These are phyloP conservation scores for Circinella minor DNA, from an alignment of 371 early-diverging fungal genomes.

Conservation along the genomic window DNA sequence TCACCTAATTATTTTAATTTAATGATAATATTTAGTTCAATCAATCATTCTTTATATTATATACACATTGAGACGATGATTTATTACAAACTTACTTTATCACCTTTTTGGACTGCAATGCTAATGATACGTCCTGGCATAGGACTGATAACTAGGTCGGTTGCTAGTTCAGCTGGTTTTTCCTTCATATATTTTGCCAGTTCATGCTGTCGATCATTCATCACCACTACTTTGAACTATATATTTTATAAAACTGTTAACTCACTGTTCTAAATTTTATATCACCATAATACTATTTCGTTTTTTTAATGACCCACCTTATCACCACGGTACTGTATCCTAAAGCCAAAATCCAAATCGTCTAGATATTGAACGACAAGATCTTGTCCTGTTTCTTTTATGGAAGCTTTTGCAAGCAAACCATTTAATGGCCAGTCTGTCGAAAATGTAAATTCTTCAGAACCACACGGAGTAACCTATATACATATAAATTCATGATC, in stretches of 20 bases:
- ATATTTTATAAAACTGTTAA: background rate
- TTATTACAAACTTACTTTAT: slow-evolving; percentile 49
- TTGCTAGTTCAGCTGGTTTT: slow-evolving; percentile 73
- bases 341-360: slow-evolving; percentile 73
- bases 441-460: slow-evolving; percentile 47
- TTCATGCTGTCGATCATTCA: slow-evolving; percentile 64
- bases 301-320: slow-evolving; percentile 51
- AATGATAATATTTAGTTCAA: too few relatives aligned
- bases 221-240: slow-evolving; percentile 73
- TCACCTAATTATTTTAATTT: slow-evolving; percentile 43
- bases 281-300: background rate
- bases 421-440: slow-evolving; percentile 78
- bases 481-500: background rate
- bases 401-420: slow-evolving; percentile 69
- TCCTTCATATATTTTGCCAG: slow-evolving; percentile 77
- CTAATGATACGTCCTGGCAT: slow-evolving; percentile 95
- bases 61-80: background rate
- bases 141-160: slow-evolving; percentile 80
- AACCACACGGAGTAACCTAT: slow-evolving; percentile 16
- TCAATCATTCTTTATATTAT: background rate
- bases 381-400: slow-evolving; percentile 36
- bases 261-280: background rate
- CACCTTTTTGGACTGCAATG: slow-evolving; percentile 84
- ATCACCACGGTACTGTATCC: slow-evolving; percentile 84
- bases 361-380: slow-evolving; percentile 84